These are phyloP conservation scores for Penicillium alfredii DNA, from an alignment of 495 filamentous ascomycete species.

Conservation along the genomic window DNA sequence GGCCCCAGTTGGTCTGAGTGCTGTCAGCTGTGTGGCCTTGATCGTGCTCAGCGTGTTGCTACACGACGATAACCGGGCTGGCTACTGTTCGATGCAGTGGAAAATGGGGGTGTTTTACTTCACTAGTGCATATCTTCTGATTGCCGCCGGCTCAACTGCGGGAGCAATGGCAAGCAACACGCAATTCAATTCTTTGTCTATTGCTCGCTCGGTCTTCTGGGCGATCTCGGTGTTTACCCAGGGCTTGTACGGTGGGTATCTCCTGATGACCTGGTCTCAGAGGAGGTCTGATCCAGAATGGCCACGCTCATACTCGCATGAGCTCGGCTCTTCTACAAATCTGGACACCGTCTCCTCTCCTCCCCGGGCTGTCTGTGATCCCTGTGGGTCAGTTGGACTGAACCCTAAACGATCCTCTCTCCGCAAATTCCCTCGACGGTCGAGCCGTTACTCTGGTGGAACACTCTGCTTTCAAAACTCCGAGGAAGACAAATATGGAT, in stretches of 20 bases:
- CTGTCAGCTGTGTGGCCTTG: conserved; percentile 24
- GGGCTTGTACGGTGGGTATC: conserved; percentile 28
- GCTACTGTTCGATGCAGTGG: conserved; percentile 16
- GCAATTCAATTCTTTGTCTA: conserved; percentile 12
- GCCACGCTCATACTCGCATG: conserved; percentile 24
- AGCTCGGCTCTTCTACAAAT: conserved; percentile 22
- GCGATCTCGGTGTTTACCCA: conserved; percentile 30
- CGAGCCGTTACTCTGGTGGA: conserved; percentile 32
- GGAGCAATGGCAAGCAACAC: conserved; percentile 22
- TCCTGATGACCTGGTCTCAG: conserved; percentile 18
- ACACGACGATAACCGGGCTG: conserved; percentile 17
- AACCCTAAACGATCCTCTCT: conserved; percentile 15
- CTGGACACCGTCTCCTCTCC: conserved; percentile 8
- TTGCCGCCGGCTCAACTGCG: conserved; percentile 26
- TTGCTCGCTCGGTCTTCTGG: conserved; percentile 32
- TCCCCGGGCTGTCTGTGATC: conserved; percentile 8
- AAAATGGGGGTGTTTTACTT: conserved; percentile 15
- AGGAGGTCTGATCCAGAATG: conserved; percentile 12
- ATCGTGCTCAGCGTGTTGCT: conserved; percentile 22
- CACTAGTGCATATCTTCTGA: conserved; percentile 24
- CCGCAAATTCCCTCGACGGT: conserved; percentile 26
- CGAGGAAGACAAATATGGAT: conserved; percentile 19
- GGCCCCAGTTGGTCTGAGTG: conserved; percentile 23
- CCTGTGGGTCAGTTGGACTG: conserved; percentile 7
- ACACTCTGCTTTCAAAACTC: conserved; percentile 28